phyloP scores from a whole-genome alignment of 176 grass and related monocot genomes.

The Chrysopogon serrulatus region DNA sequence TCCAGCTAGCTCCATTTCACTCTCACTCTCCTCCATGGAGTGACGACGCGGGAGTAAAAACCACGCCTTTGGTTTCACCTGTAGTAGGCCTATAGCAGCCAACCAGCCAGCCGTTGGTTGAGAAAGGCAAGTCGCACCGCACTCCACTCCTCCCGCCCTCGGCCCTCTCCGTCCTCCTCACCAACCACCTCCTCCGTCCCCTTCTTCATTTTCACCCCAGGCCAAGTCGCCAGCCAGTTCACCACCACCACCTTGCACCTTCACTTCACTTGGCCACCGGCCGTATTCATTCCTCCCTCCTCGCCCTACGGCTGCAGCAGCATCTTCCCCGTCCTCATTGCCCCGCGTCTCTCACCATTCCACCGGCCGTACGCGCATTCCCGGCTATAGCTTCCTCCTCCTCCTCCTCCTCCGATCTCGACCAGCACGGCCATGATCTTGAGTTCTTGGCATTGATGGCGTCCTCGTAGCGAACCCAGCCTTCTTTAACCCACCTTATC shows the following conservation, averaged over 20 bases:
- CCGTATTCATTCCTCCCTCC: not conserved
- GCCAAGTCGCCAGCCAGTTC: not conserved
- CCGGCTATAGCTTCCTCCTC: too few relatives aligned
- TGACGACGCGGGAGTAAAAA: too few relatives aligned
- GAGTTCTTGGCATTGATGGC: conserved; percentile 7
- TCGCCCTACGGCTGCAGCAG: not conserved
- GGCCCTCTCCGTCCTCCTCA: conserved; percentile 23
- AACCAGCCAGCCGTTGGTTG: too few relatives aligned
- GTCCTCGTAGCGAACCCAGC: not conserved
- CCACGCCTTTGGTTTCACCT: too few relatives aligned
- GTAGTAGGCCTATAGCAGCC: too few relatives aligned
- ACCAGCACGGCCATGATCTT: not conserved
- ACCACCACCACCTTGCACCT: not conserved
- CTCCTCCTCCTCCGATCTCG: too few relatives aligned
- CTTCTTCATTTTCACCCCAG: not conserved
- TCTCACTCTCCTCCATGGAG: too few relatives aligned
- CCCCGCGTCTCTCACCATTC: not conserved
- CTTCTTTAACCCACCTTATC: not conserved
- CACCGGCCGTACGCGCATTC: not conserved
- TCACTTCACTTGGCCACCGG: not conserved
- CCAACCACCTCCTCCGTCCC: conserved; percentile 19
- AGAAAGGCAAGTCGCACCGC: conserved; percentile 13
- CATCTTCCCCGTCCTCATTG: not conserved
- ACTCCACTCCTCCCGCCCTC: not conserved
- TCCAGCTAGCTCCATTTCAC: not conserved